Evolutionary conservation across 1,139 yeast genomes (phyloP).

Genomic region (Zygotorulaspora mrakii): DNA sequence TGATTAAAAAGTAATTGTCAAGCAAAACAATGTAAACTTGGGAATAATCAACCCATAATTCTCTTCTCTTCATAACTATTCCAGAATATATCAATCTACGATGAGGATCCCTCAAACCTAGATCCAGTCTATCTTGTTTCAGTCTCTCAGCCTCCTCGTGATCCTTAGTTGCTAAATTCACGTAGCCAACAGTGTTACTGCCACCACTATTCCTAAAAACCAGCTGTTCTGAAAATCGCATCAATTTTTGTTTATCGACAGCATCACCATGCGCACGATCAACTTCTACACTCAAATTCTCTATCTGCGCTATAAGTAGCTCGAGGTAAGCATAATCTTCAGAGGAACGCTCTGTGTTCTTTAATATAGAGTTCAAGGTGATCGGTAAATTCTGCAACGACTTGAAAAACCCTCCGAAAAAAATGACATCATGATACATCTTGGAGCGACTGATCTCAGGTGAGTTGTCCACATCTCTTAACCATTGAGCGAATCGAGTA

Average conservation of each 20-base stretch:
- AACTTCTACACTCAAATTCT: constrained; percentile 45
- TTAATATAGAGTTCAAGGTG: constrained; percentile 56
- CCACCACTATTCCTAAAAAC: constrained; percentile 45
- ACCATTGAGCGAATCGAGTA: constrained; percentile 50
- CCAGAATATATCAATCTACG: constrained; percentile 62
- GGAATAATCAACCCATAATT: constrained; percentile 51
- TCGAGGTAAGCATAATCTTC: constrained; percentile 54
- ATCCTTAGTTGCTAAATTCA: constrained; percentile 24
- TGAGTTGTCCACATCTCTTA: constrained; percentile 45
- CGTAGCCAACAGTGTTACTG: constrained; percentile 33
- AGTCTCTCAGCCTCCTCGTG: constrained; percentile 36
- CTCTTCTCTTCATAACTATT: constrained; percentile 58
- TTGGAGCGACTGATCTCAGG: constrained; percentile 40
- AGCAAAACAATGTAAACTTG: constrained; percentile 56
- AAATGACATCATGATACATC: constrained; percentile 56
- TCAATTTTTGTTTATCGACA: constrained; percentile 49
- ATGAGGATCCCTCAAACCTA: constrained; percentile 53
- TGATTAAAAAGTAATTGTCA: constrained; percentile 68
- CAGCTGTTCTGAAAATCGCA: constrained; percentile 47
- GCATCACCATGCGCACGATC: constrained; percentile 55
- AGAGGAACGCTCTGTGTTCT: constrained; percentile 49
- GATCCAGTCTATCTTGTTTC: constrained; percentile 39
- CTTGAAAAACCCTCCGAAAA: constrained; percentile 73
- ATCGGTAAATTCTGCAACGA: constrained; percentile 69
- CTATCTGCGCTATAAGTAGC: constrained; percentile 51